Percentiles rank a stretch among this genome's conserved stretches.
Evolutionary conservation across 2,329 filamentous ascomycete species (phyloP).

Genomic region (Verticillium isaacii): DNA sequence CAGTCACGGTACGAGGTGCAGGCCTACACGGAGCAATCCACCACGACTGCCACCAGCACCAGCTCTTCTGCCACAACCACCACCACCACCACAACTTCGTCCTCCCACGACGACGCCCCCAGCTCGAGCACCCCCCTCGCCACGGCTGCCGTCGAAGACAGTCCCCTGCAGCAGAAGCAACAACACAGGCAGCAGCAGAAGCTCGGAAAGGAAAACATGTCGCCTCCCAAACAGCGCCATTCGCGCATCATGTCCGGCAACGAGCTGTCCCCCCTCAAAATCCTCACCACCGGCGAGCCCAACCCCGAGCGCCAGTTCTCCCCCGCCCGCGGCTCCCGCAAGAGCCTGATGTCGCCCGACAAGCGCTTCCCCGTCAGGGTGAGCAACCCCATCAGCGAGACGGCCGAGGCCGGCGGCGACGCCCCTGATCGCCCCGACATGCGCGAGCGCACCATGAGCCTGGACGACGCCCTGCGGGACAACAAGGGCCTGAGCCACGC

Average conservation of each 20-base stretch:
- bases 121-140: constrained; percentile 16
- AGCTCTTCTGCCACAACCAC: constrained; percentile 9
- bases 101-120: constrained; percentile 6
- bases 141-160: constrained; percentile 23
- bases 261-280: constrained; percentile 54
- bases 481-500: constrained; percentile 54
- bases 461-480: constrained; percentile 49
- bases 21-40: constrained; percentile 18
- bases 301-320: constrained; percentile 23
- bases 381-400: constrained; percentile 25
- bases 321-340: constrained; percentile 39
- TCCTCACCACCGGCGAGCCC: constrained; percentile 28
- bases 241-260: constrained; percentile 53
- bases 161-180: constrained; percentile 20
- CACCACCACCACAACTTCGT: constrained; percentile 10
- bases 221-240: constrained; percentile 42
- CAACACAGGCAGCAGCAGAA: neutral
- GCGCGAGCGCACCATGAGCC: constrained; percentile 33
- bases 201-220: constrained; percentile 36
- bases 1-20: constrained; percentile 25
- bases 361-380: constrained; percentile 60
- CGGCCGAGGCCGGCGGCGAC: constrained; percentile 4
- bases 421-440: constrained; percentile 2
- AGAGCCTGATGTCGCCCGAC: constrained; percentile 37
- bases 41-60: constrained; percentile 3